phyloP scores from a whole-genome alignment of 2,329 filamentous ascomycete species.

The Lasiodiplodia gonubiensis region DNA sequence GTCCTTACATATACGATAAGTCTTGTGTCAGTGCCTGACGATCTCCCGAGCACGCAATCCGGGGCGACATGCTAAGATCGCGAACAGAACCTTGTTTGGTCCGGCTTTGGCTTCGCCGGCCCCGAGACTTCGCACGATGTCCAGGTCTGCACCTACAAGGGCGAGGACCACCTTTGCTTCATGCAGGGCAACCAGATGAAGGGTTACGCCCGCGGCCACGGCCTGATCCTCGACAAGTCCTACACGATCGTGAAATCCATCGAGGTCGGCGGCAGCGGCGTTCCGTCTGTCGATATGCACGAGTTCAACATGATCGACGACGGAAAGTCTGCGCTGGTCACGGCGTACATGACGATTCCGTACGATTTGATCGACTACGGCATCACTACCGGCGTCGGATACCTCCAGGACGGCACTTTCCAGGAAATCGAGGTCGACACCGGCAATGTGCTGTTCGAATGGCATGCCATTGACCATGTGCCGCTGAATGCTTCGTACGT shows the following conservation, averaged over 20 bases:
- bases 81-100: constrained; percentile 55
- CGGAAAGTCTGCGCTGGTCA: constrained; percentile 48
- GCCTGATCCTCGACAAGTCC: constrained; percentile 57
- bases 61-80: background rate
- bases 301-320: constrained; percentile 56
- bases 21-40: constrained; percentile 45
- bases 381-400: constrained; percentile 53
- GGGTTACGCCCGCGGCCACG: constrained; percentile 59
- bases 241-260: constrained; percentile 58
- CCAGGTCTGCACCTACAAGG: constrained; percentile 57
- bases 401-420: constrained; percentile 59
- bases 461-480: constrained; percentile 62
- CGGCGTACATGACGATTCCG: constrained; percentile 46
- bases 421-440: constrained; percentile 62
- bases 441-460: constrained; percentile 63
- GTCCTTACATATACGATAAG: constrained; percentile 60
- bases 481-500: constrained; percentile 56
- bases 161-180: constrained; percentile 57
- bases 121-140: constrained; percentile 53
- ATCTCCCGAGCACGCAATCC: constrained; percentile 10
- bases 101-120: constrained; percentile 56
- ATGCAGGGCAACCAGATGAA: constrained; percentile 59
- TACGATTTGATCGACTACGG: constrained; percentile 54
- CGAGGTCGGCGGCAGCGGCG: constrained; percentile 41
- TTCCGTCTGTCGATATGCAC: constrained; percentile 57